These are phyloP conservation scores for Pythium dissotocum DNA, from an alignment of 352 stramenopile species.

Conservation along the genomic window DNA sequence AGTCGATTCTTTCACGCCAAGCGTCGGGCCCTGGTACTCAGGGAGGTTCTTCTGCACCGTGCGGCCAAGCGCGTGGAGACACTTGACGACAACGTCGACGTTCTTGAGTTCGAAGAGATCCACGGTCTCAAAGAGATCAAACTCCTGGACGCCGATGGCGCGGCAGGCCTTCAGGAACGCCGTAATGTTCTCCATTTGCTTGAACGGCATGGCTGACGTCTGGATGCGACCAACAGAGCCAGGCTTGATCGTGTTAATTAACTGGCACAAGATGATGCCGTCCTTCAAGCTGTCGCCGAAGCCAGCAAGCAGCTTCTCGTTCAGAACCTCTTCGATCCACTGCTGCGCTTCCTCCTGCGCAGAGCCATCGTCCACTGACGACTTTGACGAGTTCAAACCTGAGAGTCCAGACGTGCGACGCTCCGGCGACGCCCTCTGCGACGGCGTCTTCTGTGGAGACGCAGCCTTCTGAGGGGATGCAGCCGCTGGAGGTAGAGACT, in stretches of 20 bases:
- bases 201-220: slow-evolving; percentile 78
- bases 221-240: slow-evolving; percentile 59
- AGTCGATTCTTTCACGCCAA: slow-evolving; percentile 76
- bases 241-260: slow-evolving; percentile 79
- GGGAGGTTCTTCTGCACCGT: slow-evolving; percentile 75
- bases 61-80: slow-evolving; percentile 79
- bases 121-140: slow-evolving; percentile 91
- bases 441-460: slow-evolving; percentile 15
- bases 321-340: slow-evolving; percentile 79
- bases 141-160: slow-evolving; percentile 80
- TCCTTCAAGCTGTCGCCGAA: slow-evolving; percentile 81
- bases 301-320: slow-evolving; percentile 63
- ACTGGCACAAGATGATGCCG: slow-evolving; percentile 72
- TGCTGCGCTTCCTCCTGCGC: slow-evolving; percentile 56
- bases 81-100: slow-evolving; percentile 79
- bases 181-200: slow-evolving; percentile 92
- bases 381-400: slow-evolving; percentile 39
- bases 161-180: slow-evolving; percentile 82
- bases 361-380: slow-evolving; percentile 9
- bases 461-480: slow-evolving; percentile 9
- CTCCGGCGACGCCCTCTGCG: not conserved
- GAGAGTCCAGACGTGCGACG: slow-evolving; percentile 34
- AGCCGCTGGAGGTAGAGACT: not conserved
- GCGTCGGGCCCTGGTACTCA: slow-evolving; percentile 62
- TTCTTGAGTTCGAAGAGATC: slow-evolving; percentile 91